Conservation (phyloP, 352 stramenopile genomes). For the Pythium insidiosum region DNA sequence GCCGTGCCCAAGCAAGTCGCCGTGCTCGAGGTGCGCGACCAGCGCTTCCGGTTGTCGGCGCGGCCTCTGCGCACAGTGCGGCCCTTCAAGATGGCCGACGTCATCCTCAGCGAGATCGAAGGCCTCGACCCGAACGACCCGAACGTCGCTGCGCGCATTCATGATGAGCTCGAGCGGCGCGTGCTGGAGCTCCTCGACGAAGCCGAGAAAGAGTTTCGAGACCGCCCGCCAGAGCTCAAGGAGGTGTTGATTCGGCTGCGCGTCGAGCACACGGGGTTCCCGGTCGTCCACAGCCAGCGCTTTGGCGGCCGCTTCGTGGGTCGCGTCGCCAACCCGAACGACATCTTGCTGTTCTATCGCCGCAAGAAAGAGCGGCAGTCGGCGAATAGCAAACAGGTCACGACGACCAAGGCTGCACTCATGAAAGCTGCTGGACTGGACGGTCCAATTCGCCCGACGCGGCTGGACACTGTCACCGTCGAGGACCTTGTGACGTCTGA, state of each 20-base stretch:
- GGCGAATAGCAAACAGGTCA: constrained; percentile 17
- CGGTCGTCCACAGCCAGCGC: constrained; percentile 78
- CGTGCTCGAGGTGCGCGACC: constrained; percentile 83
- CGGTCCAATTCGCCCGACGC: constrained; percentile 51
- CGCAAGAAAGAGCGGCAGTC: constrained; percentile 50
- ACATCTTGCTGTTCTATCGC: constrained; percentile 79
- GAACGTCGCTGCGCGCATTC: constrained; percentile 64
- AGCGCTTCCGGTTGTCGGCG: constrained; percentile 86
- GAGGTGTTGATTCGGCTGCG: constrained; percentile 77
- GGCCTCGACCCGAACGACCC: constrained; percentile 89
- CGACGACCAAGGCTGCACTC: constrained; percentile 24
- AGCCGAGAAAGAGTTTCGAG: constrained; percentile 31
- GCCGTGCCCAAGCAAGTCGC: constrained; percentile 80
- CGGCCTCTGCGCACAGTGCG: constrained; percentile 87
- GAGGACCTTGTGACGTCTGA: constrained; percentile 70
- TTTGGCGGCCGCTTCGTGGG: constrained; percentile 83
- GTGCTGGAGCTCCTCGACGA: constrained; percentile 67
- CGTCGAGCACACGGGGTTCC: constrained; percentile 87
- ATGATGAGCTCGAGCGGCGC: constrained; percentile 47
- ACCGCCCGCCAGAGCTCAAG: constrained; percentile 21
- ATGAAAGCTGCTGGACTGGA: constrained; percentile 20
- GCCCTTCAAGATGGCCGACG: constrained; percentile 90
- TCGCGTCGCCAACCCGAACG: constrained; percentile 83
- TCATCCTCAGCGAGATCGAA: constrained; percentile 82
- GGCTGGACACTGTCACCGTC: constrained; percentile 58